Evolutionary conservation across 2,329 filamentous ascomycete genomes (phyloP), one percentile per base, ranked within the genome.

Genomic region (Zasmidium cellare): DNA sequence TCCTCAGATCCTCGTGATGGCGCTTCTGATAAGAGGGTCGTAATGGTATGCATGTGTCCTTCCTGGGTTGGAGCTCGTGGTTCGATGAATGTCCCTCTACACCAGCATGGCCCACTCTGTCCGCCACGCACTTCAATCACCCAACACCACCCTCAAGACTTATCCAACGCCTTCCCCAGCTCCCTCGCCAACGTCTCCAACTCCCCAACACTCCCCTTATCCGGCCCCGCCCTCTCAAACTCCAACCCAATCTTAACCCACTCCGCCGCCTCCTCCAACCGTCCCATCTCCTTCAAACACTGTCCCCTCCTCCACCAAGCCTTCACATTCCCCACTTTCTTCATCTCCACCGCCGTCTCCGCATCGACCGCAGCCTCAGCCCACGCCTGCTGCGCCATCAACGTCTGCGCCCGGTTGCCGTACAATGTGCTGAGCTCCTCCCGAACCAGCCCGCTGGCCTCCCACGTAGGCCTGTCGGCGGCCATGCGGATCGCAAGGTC

Each of bases 401-500:
- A 84, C 60, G 91, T 91, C 82, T 97, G 92, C 56, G 92, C 91
- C 56, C 94, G 83, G 76, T 97, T 97, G 52, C 89, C 86, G 75
- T 91, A 91, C 66, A 97, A 78, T 16, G 84, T 84, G 11, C 88
- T 83, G 9, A 93, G 79, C 76, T 99, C 94, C 74, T 97, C 94
- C 62, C 91, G 80, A 55, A 94, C 89, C 22, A 97, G 80, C 12
- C 87, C 87, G 14, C 85, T 83, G 0, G 92, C 92, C 77, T 99
- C 94, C 94, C 94, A 99, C 14, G 84, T 77, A 0, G 94, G 93
- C 3, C 94, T 82, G 9, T 81, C 82, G 41, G 91, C 78, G 2
- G 92, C 93, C 92, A 97, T 96, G 65, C 94, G 87, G 56, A 97
- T 83, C 1, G 91, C 92, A n/a, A 93, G 84, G 0, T 84, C 84